Base-by-base conservation (phyloP, 2,329 filamentous ascomycete genomes). In the Diaporthe nobilis region DNA sequence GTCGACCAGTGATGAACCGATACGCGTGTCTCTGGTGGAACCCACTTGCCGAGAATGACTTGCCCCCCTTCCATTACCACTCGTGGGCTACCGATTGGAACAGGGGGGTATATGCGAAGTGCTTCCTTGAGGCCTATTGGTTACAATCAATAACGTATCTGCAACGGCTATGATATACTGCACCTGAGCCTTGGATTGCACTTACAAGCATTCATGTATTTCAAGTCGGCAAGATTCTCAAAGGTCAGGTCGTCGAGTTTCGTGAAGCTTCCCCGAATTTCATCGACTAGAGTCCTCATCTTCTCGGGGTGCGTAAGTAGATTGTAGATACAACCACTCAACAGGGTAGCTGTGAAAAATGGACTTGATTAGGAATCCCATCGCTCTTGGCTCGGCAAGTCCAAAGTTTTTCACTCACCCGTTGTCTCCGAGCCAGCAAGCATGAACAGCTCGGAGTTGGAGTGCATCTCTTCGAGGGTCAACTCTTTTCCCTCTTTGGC, bases 361-460 rank as follows among this genome's bases (percentile, higher is more conserved):
- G 6, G 15, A 20, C 10, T 4, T 0, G 15, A 22, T 61, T 10
- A 61, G 44, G 2, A 4, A 6, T 20, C 6, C 13, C 15, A 17
- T 10, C 13, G 17, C 17, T 20, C 10, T 39, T 17, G 22, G 2
- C 13, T n/a, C n/a, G 31, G 77, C 78, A 12, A 80, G 55, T 22
- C 6, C 60, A 8, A 13, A 0, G 7, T 6, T 34, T 78, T 7
- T 81, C 85, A 84, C 8, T 85, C 87, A 17, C 86, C 86, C 61
- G 85, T 86, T 0, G 86, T 74, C 7, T 72, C 57, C 7, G 76
- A 75, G 1, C 77, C 78, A 55, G 77, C 80, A 4, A 77, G 61
- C 77, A 79, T 81, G 34, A 74, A 74, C 5, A 78, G 31, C 55
- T 79, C 77, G 1, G 78, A 76, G 25, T 77, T 78, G 15, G 73